phyloP scores from a whole-genome alignment of 2,329 filamentous ascomycete genomes.

The Beauveria varroae region DNA sequence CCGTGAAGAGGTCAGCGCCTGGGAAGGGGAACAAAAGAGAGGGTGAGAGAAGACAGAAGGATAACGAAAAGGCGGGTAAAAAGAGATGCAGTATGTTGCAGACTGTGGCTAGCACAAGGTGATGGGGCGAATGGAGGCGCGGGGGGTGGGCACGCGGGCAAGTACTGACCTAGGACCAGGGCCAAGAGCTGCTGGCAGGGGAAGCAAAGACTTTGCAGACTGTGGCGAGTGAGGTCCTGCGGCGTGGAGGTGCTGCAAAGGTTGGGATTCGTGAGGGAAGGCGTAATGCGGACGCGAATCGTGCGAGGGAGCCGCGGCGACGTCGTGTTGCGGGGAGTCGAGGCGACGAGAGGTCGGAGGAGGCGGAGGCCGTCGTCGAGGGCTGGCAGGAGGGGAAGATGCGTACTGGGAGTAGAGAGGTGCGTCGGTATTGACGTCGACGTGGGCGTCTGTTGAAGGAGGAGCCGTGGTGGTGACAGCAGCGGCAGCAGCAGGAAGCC shows the following conservation, averaged over 20 bases:
- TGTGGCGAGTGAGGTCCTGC: not conserved
- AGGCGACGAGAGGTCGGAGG: not conserved
- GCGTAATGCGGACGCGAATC: not conserved
- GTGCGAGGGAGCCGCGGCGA: not conserved
- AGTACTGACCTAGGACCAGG: conserved; percentile 7
- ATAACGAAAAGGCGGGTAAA: not conserved
- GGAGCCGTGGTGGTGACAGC: not conserved
- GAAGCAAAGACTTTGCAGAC: not conserved
- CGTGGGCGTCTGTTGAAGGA: not conserved
- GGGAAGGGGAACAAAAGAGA: not conserved
- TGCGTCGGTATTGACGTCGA: not conserved
- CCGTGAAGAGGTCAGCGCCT: conserved; percentile 13
- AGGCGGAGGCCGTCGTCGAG: conserved; percentile 1
- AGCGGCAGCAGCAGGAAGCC: not conserved
- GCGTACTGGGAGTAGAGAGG: not conserved
- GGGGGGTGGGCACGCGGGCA: not conserved
- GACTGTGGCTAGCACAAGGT: not conserved
- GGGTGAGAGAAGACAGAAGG: not conserved
- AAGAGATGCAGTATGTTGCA: not conserved
- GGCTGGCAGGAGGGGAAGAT: conserved; percentile 2
- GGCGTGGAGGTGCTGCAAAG: not conserved
- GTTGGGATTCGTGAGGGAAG: not conserved
- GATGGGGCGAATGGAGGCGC: not conserved
- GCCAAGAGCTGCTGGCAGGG: not conserved
- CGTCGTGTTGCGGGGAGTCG: not conserved